Percentiles rank a stretch among this genome's conserved stretches.
These are phyloP conservation scores for Pyrenophora teres DNA, from an alignment of 2,329 filamentous ascomycete genomes.

Conservation along the genomic window DNA sequence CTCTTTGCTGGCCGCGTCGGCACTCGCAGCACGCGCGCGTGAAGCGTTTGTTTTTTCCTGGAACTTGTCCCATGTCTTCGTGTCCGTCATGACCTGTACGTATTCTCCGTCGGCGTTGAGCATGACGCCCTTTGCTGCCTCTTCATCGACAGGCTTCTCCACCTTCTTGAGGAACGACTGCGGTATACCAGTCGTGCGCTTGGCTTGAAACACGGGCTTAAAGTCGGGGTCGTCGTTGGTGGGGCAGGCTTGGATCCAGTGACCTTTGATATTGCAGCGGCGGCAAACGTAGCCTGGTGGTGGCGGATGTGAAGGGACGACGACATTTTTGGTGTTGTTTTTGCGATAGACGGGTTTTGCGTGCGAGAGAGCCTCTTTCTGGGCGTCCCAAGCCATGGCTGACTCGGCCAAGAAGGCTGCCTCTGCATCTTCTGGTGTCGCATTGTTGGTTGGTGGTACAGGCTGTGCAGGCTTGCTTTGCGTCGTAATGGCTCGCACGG, in stretches of 20 bases:
- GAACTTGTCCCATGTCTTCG: slow-evolving; percentile 94
- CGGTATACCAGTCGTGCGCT: slow-evolving; percentile 95
- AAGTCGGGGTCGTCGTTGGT: slow-evolving; percentile 98
- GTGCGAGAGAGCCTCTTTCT: slow-evolving; percentile 90
- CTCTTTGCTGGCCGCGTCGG: slow-evolving; percentile 79
- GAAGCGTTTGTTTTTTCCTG: slow-evolving; percentile 91
- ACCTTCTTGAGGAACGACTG: slow-evolving; percentile 94
- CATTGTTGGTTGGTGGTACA: slow-evolving; percentile 53
- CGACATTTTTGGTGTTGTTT: slow-evolving; percentile 63
- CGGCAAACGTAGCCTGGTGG: slow-evolving; percentile 96
- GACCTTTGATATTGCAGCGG: slow-evolving; percentile 94
- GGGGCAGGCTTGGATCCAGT: slow-evolving; percentile 97
- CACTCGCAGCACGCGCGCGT: slow-evolving; percentile 78
- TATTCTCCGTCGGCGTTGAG: slow-evolving; percentile 97
- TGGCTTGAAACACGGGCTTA: slow-evolving; percentile 89
- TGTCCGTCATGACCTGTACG: slow-evolving; percentile 94
- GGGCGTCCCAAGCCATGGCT: slow-evolving; percentile 88
- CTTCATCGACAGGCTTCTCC: slow-evolving; percentile 86
- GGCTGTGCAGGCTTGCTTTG: slow-evolving; percentile 62
- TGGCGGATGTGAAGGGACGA: slow-evolving; percentile 89
- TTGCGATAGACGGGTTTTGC: slow-evolving; percentile 51
- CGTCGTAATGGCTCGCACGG: slow-evolving; percentile 78
- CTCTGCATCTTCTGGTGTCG: slow-evolving; percentile 94
- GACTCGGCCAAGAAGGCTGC: slow-evolving; percentile 89
- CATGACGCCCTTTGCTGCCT: slow-evolving; percentile 89